Percentiles rank a stretch among this genome's conserved stretches.
Conservation (phyloP, 148 eudicot genomes). For the Camellia granthamiana region DNA sequence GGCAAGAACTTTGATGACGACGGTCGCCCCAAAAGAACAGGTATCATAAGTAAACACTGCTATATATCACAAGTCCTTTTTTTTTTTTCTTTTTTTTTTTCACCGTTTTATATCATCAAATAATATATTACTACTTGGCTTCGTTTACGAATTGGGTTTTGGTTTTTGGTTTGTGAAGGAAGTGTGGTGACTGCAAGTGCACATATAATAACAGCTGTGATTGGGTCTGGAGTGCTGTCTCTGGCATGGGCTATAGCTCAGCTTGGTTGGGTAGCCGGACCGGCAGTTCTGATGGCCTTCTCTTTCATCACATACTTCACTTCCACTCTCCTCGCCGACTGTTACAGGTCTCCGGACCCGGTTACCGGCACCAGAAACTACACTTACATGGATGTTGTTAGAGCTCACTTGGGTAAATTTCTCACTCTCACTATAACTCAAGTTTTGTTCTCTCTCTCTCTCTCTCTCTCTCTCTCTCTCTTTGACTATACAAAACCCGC, state of each 20-base stretch:
- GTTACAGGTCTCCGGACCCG: conserved; percentile 72
- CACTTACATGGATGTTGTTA: conserved; percentile 83
- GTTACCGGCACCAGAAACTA: conserved; percentile 71
- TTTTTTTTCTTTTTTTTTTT: no score
- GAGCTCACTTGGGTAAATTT: conserved; percentile 75
- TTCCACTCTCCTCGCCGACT: conserved; percentile 73
- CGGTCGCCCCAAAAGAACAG: conserved; percentile 57
- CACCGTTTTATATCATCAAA: no score
- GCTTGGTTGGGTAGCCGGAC: conserved; percentile 84
- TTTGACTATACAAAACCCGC: no score
- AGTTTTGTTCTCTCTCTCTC: no score
- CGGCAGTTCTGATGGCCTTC: conserved; percentile 61
- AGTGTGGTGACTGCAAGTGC: no score
- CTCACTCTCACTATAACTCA: no score
- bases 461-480: no score
- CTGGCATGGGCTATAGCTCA: conserved; percentile 45
- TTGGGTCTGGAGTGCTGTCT: no score
- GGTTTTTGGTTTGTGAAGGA: neutral
- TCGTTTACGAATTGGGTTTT: no score
- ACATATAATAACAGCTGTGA: no score
- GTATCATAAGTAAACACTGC: conserved; percentile 13
- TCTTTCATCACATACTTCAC: conserved; percentile 78
- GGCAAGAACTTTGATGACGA: conserved; percentile 55
- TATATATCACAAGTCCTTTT: no score
- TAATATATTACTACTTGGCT: no score